Base-by-base conservation (phyloP, 1,284 basidiomycete genomes). In the Meira miltonrushii region DNA sequence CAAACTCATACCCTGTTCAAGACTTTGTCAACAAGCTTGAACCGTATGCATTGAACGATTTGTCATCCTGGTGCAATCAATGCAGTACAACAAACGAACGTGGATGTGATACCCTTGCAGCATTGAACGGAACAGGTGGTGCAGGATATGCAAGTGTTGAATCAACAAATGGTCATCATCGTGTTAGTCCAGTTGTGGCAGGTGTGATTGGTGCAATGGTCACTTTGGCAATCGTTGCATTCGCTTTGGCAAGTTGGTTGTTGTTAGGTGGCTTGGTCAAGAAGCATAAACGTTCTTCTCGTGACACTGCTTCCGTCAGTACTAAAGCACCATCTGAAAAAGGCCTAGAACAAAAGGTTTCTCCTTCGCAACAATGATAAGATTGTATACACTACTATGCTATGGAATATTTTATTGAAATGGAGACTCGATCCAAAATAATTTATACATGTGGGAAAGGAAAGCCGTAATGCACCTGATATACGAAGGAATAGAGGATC, bases 21-120 rank as follows among this genome's bases (percentile, higher is more conserved):
- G 85, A 88, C 67, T 90, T 91, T 81, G 85, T 87, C 73, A 85
- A 87, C 80, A 85, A 85, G 59, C 82, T 87, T 60, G 84, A 88
- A 82, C 72, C 78, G 1, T 65, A 74, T 59, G 73, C 76, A 2
- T 64, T 82, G 53, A 72, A 78, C 25, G 72, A 68, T 12, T 71
- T 80, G 12, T 68, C 75, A 9, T 62, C 79, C 41, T 81, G 80
- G 80, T 81, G 80, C 68, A 69, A 68, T 43, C 66, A 67, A 11
- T 81, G 80, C 69, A 64, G 65, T 17, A 63, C 65, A 50, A 70
- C 71, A 3, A 47, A 48, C 1, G 65, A 68, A 2, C 52, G 68
- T 38, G 72, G 72, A 15, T 74, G 72, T 56, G 62, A 58, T 17
- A 50, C 63, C 6, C 57, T 74, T 40, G 68, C 71, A 33, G 53